These are phyloP conservation scores for Amanita thiersii DNA, from an alignment of 768 basidiomycete species.

Conservation along the genomic window DNA sequence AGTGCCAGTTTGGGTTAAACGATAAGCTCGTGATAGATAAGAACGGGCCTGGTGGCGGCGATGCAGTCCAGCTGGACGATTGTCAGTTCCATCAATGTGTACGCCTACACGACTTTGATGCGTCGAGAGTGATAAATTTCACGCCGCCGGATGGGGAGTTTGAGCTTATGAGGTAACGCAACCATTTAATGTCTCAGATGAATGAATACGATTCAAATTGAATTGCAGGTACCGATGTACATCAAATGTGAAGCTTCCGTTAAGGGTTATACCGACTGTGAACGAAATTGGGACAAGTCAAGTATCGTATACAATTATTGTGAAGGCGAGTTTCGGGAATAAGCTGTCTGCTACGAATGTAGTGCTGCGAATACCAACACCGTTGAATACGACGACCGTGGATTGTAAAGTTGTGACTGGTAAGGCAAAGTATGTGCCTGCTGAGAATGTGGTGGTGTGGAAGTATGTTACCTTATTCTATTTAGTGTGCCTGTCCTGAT, in stretches of 20 bases:
- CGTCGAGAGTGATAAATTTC: constrained; percentile 90
- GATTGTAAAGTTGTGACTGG: constrained; percentile 89
- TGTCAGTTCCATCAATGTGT: constrained; percentile 99
- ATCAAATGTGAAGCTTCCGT: constrained; percentile 90
- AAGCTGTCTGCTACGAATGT: constrained; percentile 93
- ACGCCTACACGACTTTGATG: constrained; percentile 89
- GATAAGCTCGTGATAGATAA: constrained; percentile 98
- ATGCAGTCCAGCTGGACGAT: constrained; percentile 94
- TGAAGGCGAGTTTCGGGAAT: constrained; percentile 84
- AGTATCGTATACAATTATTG: constrained; percentile 83
- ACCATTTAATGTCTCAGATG: constrained; percentile 17
- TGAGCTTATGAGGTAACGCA: constrained; percentile 95
- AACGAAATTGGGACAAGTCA: constrained; percentile 88
- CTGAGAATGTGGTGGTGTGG: constrained; percentile 95
- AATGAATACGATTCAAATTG: constrained; percentile 2
- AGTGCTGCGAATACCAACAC: constrained; percentile 91
- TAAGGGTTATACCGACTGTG: constrained; percentile 84
- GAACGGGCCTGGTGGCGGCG: constrained; percentile 51
- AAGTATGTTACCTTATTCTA: constrained; percentile 55
- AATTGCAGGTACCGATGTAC: constrained; percentile 83
- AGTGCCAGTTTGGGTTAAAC: constrained; percentile 98
- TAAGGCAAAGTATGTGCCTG: constrained; percentile 96
- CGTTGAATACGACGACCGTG: constrained; percentile 86
- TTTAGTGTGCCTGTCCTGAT: constrained; percentile 1
- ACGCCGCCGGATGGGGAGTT: constrained; percentile 99